Percentiles rank a stretch among this genome's conserved stretches.
These are phyloP conservation scores for Alternaria arborescens DNA, from an alignment of 2,329 filamentous ascomycete species.

Conservation along the genomic window DNA sequence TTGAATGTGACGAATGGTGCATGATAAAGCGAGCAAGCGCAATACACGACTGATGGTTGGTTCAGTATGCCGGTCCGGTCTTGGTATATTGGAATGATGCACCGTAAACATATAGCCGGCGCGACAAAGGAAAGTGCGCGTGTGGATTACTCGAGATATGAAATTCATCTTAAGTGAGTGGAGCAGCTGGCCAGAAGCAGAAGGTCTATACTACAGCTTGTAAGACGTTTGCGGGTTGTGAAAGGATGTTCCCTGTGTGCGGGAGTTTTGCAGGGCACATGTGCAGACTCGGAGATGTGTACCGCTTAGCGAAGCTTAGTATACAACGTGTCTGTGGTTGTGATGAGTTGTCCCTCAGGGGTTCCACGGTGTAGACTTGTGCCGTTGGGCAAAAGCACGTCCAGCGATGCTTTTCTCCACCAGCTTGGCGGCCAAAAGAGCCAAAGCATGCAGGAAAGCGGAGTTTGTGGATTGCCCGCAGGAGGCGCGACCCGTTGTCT, in stretches of 20 bases:
- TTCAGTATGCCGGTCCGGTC: neutral
- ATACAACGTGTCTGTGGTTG: neutral
- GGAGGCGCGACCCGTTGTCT: slow-evolving; percentile 12
- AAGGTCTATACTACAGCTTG: neutral
- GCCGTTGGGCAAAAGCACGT: neutral
- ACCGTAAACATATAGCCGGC: neutral
- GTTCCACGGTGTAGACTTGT: neutral
- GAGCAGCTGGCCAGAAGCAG: slow-evolving; percentile 1
- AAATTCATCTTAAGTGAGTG: neutral
- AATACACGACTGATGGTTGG: neutral
- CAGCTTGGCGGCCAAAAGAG: neutral
- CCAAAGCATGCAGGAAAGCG: slow-evolving; percentile 14
- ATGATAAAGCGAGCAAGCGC: slow-evolving; percentile 1
- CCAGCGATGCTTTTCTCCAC: neutral
- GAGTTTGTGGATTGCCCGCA: slow-evolving; percentile 5
- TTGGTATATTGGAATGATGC: slow-evolving; percentile 3
- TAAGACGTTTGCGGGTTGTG: neutral
- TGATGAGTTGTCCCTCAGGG: slow-evolving; percentile 1
- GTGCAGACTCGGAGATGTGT: neutral
- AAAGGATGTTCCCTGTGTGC: slow-evolving; percentile 1
- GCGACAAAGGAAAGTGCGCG: neutral
- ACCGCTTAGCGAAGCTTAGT: neutral
- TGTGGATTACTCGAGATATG: neutral
- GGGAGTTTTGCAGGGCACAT: neutral
- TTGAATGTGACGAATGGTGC: slow-evolving; percentile 1